These are phyloP conservation scores for Lactarius deliciosus DNA, from an alignment of 768 basidiomycete species.

Conservation along the genomic window DNA sequence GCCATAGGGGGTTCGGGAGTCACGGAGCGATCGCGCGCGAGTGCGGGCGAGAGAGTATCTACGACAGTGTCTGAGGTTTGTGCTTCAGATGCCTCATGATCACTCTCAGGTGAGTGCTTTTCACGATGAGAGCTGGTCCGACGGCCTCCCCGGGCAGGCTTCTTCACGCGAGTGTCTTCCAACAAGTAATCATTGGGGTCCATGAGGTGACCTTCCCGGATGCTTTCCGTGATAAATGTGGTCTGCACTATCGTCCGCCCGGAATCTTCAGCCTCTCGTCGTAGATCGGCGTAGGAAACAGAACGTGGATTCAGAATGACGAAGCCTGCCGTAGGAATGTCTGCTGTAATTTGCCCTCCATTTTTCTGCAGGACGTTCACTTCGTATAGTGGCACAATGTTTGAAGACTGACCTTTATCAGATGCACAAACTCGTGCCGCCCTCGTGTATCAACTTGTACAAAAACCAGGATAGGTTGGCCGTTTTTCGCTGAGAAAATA, in stretches of 20 bases:
- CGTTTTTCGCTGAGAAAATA: slow-evolving; percentile 47
- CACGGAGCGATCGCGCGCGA: not conserved
- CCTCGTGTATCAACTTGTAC: slow-evolving; percentile 67
- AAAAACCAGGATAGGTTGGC: slow-evolving; percentile 44
- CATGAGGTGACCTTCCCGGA: slow-evolving; percentile 45
- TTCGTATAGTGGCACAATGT: not conserved
- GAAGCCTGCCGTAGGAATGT: slow-evolving; percentile 58
- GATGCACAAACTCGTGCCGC: slow-evolving; percentile 47
- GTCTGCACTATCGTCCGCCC: slow-evolving; percentile 51
- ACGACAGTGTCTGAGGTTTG: slow-evolving; percentile 19
- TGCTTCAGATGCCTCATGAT: slow-evolving; percentile 14
- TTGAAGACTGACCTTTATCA: slow-evolving; percentile 47
- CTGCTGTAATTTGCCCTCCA: slow-evolving; percentile 58
- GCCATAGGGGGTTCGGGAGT: slow-evolving; percentile 21
- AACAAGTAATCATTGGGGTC: slow-evolving; percentile 48
- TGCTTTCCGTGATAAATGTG: slow-evolving; percentile 54
- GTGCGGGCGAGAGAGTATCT: slow-evolving; percentile 1
- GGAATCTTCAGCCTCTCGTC: slow-evolving; percentile 37
- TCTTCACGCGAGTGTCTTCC: slow-evolving; percentile 30
- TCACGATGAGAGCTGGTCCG: slow-evolving; percentile 1
- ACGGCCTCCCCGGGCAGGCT: not conserved
- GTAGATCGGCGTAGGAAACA: slow-evolving; percentile 50
- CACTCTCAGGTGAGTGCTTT: slow-evolving; percentile 14
- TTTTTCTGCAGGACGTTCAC: slow-evolving; percentile 49
- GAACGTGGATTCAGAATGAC: slow-evolving; percentile 55